These are phyloP conservation scores for Dactylellina haptotyla DNA, from an alignment of 2,329 filamentous ascomycete species.

Conservation along the genomic window DNA sequence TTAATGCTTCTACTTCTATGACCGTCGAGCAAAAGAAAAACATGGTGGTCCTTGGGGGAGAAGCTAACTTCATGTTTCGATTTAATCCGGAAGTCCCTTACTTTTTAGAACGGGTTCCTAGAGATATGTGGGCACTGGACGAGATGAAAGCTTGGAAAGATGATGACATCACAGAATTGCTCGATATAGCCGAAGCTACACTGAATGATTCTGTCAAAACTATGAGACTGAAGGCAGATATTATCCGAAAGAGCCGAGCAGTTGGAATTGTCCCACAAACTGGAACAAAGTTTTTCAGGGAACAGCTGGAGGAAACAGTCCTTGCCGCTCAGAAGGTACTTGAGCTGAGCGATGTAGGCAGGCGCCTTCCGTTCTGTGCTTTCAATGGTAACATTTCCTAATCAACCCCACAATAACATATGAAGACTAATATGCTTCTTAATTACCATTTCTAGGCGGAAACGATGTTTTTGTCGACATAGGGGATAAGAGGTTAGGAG, in stretches of 20 bases:
- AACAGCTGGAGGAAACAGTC: conserved; percentile 94
- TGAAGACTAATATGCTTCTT: conserved; percentile 4
- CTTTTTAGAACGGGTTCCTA: conserved; percentile 74
- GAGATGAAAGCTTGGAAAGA: conserved; percentile 83
- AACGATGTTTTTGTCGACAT: conserved; percentile 99
- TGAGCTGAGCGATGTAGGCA: conserved; percentile 78
- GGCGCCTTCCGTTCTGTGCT: conserved; percentile 85
- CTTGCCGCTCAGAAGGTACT: conserved; percentile 92
- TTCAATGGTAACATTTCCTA: conserved; percentile 75
- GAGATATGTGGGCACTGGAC: conserved; percentile 76
- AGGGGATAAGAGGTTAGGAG: conserved; percentile 96
- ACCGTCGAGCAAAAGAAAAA: conserved; percentile 76
- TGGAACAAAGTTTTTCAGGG: conserved; percentile 77
- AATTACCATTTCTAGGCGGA: conserved; percentile 67
- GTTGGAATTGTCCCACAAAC: conserved; percentile 78
- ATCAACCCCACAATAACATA: background rate
- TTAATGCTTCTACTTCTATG: conserved; percentile 70
- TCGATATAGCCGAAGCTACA: conserved; percentile 87
- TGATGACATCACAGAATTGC: conserved; percentile 77
- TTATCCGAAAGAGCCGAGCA: conserved; percentile 88
- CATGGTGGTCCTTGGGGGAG: conserved; percentile 91
- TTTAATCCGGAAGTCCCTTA: conserved; percentile 74
- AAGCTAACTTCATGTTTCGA: conserved; percentile 90
- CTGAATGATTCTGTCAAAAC: conserved; percentile 82
- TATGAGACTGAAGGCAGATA: conserved; percentile 78